Evolutionary conservation across 2,329 filamentous ascomycete species (phyloP).

Genomic region (Ascochyta lentis): DNA sequence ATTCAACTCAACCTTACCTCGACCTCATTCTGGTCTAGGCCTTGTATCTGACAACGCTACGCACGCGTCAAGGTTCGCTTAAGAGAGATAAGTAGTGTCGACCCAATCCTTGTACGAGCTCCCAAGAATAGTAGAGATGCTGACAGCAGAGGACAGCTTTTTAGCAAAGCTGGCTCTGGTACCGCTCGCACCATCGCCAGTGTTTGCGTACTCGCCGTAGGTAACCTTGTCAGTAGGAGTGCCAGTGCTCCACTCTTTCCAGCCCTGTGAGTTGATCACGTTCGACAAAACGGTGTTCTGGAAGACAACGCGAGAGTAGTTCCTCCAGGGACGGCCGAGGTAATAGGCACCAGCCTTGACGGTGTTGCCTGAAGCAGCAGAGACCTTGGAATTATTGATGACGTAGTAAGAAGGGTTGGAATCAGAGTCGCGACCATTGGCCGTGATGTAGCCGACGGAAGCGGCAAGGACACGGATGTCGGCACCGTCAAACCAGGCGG

Average conservation of each 20-base stretch:
- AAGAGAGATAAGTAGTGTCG: constrained; percentile 40
- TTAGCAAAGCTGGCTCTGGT: constrained; percentile 59
- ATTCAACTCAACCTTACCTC: too few relatives aligned
- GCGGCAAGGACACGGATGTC: constrained; percentile 57
- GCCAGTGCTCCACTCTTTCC: constrained; percentile 62
- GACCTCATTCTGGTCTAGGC: too few relatives aligned
- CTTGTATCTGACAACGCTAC: too few relatives aligned
- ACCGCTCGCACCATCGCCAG: constrained; percentile 63
- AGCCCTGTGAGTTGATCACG: constrained; percentile 67
- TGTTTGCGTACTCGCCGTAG: constrained; percentile 67
- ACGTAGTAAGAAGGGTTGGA: constrained; percentile 58
- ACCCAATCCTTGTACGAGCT: constrained; percentile 41
- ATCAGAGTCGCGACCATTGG: constrained; percentile 41
- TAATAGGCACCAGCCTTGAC: constrained; percentile 53
- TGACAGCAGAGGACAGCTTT: constrained; percentile 50
- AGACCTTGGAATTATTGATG: constrained; percentile 60
- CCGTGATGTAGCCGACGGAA: constrained; percentile 51
- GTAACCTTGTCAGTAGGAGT: constrained; percentile 60
- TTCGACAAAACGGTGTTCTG: constrained; percentile 59
- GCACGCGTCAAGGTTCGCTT: background rate
- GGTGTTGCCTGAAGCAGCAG: constrained; percentile 49
- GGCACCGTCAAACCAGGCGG: constrained; percentile 60
- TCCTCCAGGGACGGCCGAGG: constrained; percentile 61
- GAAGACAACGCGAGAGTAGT: constrained; percentile 60
- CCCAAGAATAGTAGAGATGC: constrained; percentile 56